Base-by-base conservation (phyloP, 2,329 filamentous ascomycete genomes). In the Gliomastix tumulicola region DNA sequence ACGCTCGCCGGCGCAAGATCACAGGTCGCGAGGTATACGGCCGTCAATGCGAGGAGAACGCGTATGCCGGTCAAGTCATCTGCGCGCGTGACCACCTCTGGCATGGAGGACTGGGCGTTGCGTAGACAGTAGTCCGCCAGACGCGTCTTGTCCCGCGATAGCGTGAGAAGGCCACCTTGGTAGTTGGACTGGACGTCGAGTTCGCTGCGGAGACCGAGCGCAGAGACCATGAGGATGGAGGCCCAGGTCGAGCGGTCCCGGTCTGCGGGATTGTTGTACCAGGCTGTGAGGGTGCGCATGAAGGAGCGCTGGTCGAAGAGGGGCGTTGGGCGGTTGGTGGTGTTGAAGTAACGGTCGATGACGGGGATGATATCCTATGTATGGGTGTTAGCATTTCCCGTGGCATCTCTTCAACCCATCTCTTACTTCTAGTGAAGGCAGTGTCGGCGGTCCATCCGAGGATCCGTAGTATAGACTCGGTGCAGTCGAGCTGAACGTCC, bases 51-150 rank as follows among this genome's bases (percentile, higher is more conserved):
- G 3, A 65, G 32, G 7, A 66, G 36, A 2, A 60, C 57, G 37
- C 66, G 63, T 5, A 66, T 41, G 2, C 60, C 61, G 0, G 65
- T 44, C 0, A 62, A 43, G 11, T 63, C 61, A 20, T 59, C 47
- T 2, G 65, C 56, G 1, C 60, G 46, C 0, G 51, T 57, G 15
- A 63, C 55, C 8, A 66, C 44, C 7, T 63, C 61, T 2, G 61
- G 57, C 0, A 66, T 51, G 5, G 58, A 54, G 3, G 50, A 52
- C 39, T 63, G 62, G 0, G 57, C 61, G 21, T 60, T 64, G 6
- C 53, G 46, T n/a, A 66, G 43, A 28, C 55, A 64, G 6, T 49
- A 36, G 11, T 52, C 49, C 3, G 52, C 50, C 19, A 40, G 44
- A 21, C 50, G 41, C 4, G 48, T 41, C 4, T 47, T 46, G 10